A percentile compares a stretch with the other conserved stretches of the same genome.
Evolutionary conservation across 805 yeast genomes (phyloP).

Genomic region (Cyberlindnera xishuangbannaensis): DNA sequence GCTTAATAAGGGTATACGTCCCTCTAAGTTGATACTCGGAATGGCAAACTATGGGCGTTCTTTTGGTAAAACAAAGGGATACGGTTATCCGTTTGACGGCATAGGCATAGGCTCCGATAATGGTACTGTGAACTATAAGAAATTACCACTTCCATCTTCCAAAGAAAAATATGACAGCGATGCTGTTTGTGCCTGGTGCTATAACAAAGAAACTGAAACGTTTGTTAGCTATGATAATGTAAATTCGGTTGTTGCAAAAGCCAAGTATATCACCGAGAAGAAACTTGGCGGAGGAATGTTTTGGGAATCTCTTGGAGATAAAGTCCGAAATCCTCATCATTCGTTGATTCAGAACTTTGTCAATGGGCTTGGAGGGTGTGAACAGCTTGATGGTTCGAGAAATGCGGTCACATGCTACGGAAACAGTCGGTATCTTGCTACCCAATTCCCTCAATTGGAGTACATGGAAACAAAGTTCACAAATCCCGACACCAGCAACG

Average conservation of each 20-base stretch:
- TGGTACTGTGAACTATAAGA: constrained; percentile 50
- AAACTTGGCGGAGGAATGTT: constrained; percentile 81
- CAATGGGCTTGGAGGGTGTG: constrained; percentile 15
- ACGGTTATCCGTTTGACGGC: constrained; percentile 40
- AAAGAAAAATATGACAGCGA: constrained; percentile 46
- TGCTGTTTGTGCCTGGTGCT: constrained; percentile 51
- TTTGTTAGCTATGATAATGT: constrained; percentile 66
- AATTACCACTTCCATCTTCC: constrained; percentile 42
- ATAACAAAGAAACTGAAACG: constrained; percentile 30
- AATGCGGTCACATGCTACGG: constrained; percentile 10
- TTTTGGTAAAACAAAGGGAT: constrained; percentile 36
- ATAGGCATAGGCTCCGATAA: constrained; percentile 1
- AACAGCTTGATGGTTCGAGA: constrained; percentile 6
- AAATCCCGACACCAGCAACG: too few species aligned
- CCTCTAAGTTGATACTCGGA: constrained; percentile 63
- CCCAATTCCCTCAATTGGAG: neutral
- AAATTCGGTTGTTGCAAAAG: constrained; percentile 49
- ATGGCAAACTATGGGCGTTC: constrained; percentile 83
- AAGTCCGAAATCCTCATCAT: constrained; percentile 24
- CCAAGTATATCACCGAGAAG: constrained; percentile 42
- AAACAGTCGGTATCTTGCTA: constrained; percentile 9
- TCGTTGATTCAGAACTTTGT: constrained; percentile 45
- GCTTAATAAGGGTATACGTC: constrained; percentile 34
- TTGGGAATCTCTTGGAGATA: constrained; percentile 92
- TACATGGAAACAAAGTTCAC: too few species aligned